phyloP scores from a whole-genome alignment of 129 eudicot genomes.

The Chrysanthemum makinoi region DNA sequence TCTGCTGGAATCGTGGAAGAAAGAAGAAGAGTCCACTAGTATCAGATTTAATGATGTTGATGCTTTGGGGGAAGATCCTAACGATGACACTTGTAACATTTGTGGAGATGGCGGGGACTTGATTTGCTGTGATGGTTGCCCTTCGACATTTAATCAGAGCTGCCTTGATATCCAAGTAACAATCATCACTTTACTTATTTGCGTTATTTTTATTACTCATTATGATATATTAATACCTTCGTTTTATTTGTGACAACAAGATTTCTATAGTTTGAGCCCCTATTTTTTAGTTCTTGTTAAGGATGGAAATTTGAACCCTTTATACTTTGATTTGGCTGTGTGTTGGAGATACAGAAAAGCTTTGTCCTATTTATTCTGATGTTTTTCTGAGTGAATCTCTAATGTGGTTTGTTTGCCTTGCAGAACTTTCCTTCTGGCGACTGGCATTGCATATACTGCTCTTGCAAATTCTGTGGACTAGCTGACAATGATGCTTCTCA shows the following conservation, averaged over 20 bases:
- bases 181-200: not conserved
- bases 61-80: slow-evolving; percentile 75
- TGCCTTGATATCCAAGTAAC: slow-evolving; percentile 73
- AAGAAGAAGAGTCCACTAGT: slow-evolving; percentile 41
- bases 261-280: too few relatives aligned
- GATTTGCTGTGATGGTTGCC: slow-evolving; percentile 94
- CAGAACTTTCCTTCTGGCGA: slow-evolving; percentile 86
- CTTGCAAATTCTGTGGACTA: slow-evolving; percentile 85
- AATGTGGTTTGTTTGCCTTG: slow-evolving; percentile 12
- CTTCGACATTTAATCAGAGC: slow-evolving; percentile 87
- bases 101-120: slow-evolving; percentile 98
- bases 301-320: too few relatives aligned
- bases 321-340: not conserved
- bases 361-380: slow-evolving; percentile 4
- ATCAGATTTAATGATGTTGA: slow-evolving; percentile 49
- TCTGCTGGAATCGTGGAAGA: slow-evolving; percentile 64
- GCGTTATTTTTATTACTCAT: not conserved
- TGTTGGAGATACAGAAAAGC: not conserved
- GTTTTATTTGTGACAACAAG: too few relatives aligned
- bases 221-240: too few relatives aligned
- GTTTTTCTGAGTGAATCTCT: slow-evolving; percentile 3
- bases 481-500: slow-evolving; percentile 29
- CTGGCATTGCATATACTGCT: slow-evolving; percentile 79
- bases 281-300: too few relatives aligned
- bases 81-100: slow-evolving; percentile 89